Evolutionary conservation across 129 eudicot species (phyloP).

Genomic region (Flaveria ramosissima): DNA sequence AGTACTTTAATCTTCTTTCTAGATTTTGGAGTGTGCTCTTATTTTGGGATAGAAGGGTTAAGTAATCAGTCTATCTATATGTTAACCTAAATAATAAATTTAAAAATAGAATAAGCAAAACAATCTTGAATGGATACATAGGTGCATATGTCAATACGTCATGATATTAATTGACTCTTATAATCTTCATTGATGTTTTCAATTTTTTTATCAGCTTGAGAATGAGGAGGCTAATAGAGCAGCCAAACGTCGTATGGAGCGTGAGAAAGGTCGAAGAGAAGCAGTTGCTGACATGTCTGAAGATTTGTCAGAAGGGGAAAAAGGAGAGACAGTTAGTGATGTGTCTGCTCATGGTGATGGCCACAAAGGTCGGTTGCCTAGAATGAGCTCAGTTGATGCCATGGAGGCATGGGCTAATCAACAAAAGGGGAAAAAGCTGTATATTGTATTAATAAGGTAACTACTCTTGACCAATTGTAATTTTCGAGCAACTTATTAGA

Average conservation of each 20-base stretch:
- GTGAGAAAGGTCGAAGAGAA: constrained; percentile 90
- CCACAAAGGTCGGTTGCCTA: constrained; percentile 76
- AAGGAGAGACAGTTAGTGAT: constrained; percentile 66
- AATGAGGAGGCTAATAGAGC: constrained; percentile 75
- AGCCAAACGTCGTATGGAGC: constrained; percentile 88
- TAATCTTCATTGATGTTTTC: constrained; percentile 10
- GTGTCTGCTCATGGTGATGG: constrained; percentile 76
- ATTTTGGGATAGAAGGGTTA: background rate
- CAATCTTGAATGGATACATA: background rate
- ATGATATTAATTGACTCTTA: background rate
- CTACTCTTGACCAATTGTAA: background rate
- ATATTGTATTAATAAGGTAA: constrained; percentile 84
- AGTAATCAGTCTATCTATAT: background rate
- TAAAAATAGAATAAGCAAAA: background rate
- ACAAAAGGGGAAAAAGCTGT: constrained; percentile 89
- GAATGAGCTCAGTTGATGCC: constrained; percentile 80
- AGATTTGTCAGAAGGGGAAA: constrained; percentile 97
- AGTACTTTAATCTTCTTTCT: background rate
- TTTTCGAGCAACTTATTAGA: background rate
- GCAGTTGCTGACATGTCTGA: constrained; percentile 99
- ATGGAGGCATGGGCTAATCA: constrained; percentile 92
- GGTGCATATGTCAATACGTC: background rate
- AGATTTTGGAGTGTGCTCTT: too few relatives aligned
- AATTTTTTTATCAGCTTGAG: constrained; percentile 64
- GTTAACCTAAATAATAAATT: background rate